phyloP scores from a whole-genome alignment of 805 yeast genomes.

The Ogataea parapolymorpha region DNA sequence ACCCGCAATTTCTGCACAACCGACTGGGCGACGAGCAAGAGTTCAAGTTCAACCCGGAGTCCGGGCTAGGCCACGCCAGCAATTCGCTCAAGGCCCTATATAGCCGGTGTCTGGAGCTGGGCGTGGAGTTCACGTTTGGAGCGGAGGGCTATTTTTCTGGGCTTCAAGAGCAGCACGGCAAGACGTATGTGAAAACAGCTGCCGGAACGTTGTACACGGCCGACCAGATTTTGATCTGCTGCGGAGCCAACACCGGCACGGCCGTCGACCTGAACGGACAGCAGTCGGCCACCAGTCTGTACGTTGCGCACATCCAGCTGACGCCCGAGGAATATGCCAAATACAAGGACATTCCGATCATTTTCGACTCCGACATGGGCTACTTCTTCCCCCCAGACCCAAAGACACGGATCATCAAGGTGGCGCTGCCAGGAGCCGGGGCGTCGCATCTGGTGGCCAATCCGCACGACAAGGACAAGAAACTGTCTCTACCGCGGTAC shows the following conservation, averaged over 20 bases:
- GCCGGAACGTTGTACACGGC: slow-evolving; percentile 33
- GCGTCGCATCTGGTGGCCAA: slow-evolving; percentile 22
- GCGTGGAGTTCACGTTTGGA: slow-evolving; percentile 38
- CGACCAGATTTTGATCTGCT: slow-evolving; percentile 34
- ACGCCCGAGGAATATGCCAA: slow-evolving; percentile 35
- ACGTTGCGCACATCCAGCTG: slow-evolving; percentile 38
- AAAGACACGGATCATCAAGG: slow-evolving; percentile 35
- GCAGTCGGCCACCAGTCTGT: slow-evolving; percentile 39
- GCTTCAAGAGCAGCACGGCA: slow-evolving; percentile 9
- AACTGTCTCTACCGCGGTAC: slow-evolving; percentile 38
- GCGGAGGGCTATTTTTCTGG: slow-evolving; percentile 24
- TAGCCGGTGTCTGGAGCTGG: slow-evolving; percentile 25
- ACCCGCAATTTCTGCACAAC: slow-evolving; percentile 18
- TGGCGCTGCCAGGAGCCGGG: slow-evolving; percentile 39
- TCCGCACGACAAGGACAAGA: slow-evolving; percentile 18
- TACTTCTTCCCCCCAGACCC: slow-evolving; percentile 50
- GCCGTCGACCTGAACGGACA: slow-evolving; percentile 32
- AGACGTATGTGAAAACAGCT: slow-evolving; percentile 23
- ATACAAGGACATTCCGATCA: slow-evolving; percentile 39
- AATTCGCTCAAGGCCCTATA: slow-evolving; percentile 35
- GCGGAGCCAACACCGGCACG: slow-evolving; percentile 41
- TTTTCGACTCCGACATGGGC: slow-evolving; percentile 44
- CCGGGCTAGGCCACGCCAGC: slow-evolving; percentile 43
- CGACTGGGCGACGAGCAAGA: slow-evolving; percentile 13
- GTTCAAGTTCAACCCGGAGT: slow-evolving; percentile 35